Evolutionary conservation across 192 early-diverging fungal genomes (phyloP), one percentile per base, ranked within the genome.

Genomic region (Podila epigama): DNA sequence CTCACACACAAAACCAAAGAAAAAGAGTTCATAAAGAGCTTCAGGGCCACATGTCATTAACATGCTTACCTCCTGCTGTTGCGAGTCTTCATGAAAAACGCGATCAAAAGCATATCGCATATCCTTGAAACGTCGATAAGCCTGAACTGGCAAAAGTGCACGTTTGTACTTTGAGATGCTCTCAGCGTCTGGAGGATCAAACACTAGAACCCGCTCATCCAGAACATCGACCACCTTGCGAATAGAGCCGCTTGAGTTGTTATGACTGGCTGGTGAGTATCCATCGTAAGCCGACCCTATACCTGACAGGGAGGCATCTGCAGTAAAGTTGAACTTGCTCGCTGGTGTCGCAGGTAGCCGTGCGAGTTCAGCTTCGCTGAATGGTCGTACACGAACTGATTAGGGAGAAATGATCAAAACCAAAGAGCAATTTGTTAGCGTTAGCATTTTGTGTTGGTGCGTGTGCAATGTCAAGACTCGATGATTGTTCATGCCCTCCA

Each of bases 51-150:
- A 20, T 27, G 56, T 36, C 29, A 25, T 52, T 10, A 93, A 37
- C 91, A 88, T 84, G 84, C 92, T 86, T 36, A 92, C 88, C 32
- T 94, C 89, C 53, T 82, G 75, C 68, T 97, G 95, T 5, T 83
- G 81, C 31, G 85, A 79, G 20, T 84, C 80, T 44, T 94, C 90
- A 60, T 83, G 79, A 66, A 93, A 96, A 15, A 95, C 92, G 0
- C 83, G 73, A 71, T 96, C 94, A 70, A 94, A 95, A 4, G 84
- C 87, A 71, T 87, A 91, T 34, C 88, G 82, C 69, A 95, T 78
- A 35, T 89, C 86, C 79, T 91, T 90, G 79, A 90, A 87, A 32
- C 90, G 57, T 37, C 88, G 87, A 69, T 90, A 86, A 53, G 81
- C 86, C 75, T 83, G 87, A 57, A 67, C 91, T 70, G 58, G 91